Base-by-base conservation (phyloP, 2,329 filamentous ascomycete species). In the Fusarium caatingaense region DNA sequence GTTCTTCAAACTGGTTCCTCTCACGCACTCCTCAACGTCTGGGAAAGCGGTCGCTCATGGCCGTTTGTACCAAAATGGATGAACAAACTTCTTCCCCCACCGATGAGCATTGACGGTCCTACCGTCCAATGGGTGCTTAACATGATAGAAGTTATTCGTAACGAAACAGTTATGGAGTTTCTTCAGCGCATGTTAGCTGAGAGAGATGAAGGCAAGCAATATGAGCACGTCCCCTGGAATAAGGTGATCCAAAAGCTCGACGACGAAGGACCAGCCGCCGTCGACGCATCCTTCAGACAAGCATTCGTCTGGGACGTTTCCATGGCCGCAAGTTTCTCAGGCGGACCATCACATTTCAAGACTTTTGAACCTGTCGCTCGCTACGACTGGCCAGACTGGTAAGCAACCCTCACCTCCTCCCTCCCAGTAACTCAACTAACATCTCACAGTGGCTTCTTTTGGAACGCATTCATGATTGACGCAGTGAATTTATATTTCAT, bases 321-420 rank as follows among this genome's bases (percentile, higher is more conserved):
- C 10, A 71, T 81, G 32, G 76, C 76, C 7, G 70, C 79, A 50
- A 62, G 65, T 8, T 53, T 70, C 8, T 67, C 68, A 9, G 66
- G 62, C 2, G 56, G 61, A 9, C 66, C 68, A 16, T 51, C 68
- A 3, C 68, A 62, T 18, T 76, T 76, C 40, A 59, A 69, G 37
- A 56, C 51, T 8, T 59, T 81, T 41, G 72, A 78, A 34, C 76
- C 78, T 3, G 60, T 80, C 12, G 71, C 72, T 23, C 72, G 80
- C 8, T 76, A 79, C 46, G 79, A 81, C 73, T 81, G 80, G 80
- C 69, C 79, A 28, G 80, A 81, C 46, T 78, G 77, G 80, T 81
- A 67, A 76, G 78, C 69, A 27, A 10, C 4, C 20, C 7, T 4
- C 12, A 23, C 8, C 3, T 16, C 25, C 7, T 16, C 13, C 6